Evolutionary conservation across 2,329 filamentous ascomycete genomes (phyloP).

Genomic region (Pseudomassariella vexata): DNA sequence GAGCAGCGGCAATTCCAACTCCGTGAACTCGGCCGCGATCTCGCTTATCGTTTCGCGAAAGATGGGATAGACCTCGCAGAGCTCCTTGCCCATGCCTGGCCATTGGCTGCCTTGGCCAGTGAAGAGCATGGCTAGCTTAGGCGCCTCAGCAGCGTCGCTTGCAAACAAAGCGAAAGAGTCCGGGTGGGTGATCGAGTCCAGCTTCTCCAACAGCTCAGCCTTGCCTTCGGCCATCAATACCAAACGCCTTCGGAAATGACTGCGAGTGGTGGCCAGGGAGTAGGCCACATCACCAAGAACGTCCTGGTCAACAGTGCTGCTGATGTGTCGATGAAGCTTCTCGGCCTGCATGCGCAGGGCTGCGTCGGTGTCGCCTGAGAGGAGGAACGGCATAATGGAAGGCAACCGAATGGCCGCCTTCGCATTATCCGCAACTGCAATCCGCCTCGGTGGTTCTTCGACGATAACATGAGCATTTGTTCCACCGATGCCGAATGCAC

Average conservation of each 20-base stretch:
- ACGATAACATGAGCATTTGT: slow-evolving; percentile 36
- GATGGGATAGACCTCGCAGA: slow-evolving; percentile 17
- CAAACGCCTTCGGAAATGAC: slow-evolving; percentile 15
- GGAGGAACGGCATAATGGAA: slow-evolving; percentile 15
- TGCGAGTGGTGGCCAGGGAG: slow-evolving; percentile 24
- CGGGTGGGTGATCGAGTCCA: slow-evolving; percentile 6
- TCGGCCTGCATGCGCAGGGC: slow-evolving; percentile 15
- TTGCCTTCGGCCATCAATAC: slow-evolving; percentile 16
- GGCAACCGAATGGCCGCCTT: slow-evolving; percentile 1
- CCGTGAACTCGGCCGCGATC: slow-evolving; percentile 14
- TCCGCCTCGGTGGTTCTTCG: slow-evolving; percentile 19
- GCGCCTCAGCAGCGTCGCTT: slow-evolving; percentile 4
- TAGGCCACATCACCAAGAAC: slow-evolving; percentile 17
- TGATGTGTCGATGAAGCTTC: slow-evolving; percentile 12
- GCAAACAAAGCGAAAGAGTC: slow-evolving; percentile 3
- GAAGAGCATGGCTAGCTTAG: slow-evolving; percentile 25
- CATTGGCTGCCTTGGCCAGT: slow-evolving; percentile 29
- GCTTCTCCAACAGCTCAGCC: slow-evolving; percentile 12
- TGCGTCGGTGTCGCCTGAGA: slow-evolving; percentile 18
- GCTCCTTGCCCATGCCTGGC: slow-evolving; percentile 23
- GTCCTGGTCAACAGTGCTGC: slow-evolving; percentile 5
- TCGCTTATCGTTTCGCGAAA: slow-evolving; percentile 20
- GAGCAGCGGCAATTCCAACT: slow-evolving; percentile 18
- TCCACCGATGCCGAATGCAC: slow-evolving; percentile 39
- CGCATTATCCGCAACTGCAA: not conserved